Evolutionary conservation across 2,329 filamentous ascomycete genomes (phyloP), one percentile per base, ranked within the genome.

Genomic region (Coleophoma cylindrospora): DNA sequence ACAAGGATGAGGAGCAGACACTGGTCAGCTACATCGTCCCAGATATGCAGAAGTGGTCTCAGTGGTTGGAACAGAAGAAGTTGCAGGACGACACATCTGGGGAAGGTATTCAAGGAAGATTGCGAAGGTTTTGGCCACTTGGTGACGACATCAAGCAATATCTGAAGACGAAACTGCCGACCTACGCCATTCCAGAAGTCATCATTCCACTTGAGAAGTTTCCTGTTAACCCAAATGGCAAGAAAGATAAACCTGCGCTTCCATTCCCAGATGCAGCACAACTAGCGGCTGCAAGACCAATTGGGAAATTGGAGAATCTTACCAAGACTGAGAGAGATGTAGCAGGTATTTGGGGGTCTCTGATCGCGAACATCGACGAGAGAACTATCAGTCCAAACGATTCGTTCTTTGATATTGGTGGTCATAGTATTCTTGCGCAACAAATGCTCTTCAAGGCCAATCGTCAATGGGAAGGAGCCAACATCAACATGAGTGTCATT

Each of bases 1-100:
- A 95, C 69, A 84, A 85, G 61, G 82, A 91, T 64, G 89, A 95
- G 66, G 92, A 96, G 66, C 86, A 83, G 14, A 92, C 80, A 0
- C 74, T 97, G 17, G 89, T 96, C 60, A 95, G 86, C 66, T 96
- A 96, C 67, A 81, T 96, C 53, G 91, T 96, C 3, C 90, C 91
- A 10, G 87, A 95, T 60, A 77, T 83, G 68, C 77, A 78, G 55
- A 79, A 85, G 57, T 96, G 90, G 89, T 70, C 75, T 40, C 70
- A 78, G 17, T 92, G 83, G 80, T 73, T 91, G 32, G 71, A 74
- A 12, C 64, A 77, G 2, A 72, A 81, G 38, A 83, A 84, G 34
- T 67, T 74, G 5, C 68, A 79, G 44, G 80, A 83, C 14, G 59
- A 63, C 12, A 55, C 44, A 8, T 55, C 55, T 21, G 61, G 53